Evolutionary conservation across 176 grass and related monocot genomes (phyloP).

Genomic region (Musa schizocarpa): DNA sequence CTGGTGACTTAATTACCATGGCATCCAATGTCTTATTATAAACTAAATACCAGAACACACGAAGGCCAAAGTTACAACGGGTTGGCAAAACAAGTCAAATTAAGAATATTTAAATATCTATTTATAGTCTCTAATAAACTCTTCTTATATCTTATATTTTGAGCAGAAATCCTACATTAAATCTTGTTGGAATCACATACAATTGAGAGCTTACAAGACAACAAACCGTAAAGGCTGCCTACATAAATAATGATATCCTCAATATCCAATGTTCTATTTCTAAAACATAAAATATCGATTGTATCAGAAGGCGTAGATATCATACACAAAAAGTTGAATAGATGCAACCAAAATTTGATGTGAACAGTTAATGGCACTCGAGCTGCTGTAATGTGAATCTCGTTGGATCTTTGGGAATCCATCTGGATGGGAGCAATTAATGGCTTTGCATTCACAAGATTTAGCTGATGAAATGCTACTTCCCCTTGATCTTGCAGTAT

Average conservation of each 20-base stretch:
- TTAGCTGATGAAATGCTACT: slow-evolving; percentile 27
- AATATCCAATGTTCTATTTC: background rate
- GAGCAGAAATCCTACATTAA: too few relatives aligned
- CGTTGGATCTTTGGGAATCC: background rate
- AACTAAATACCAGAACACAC: too few relatives aligned
- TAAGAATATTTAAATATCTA: too few relatives aligned
- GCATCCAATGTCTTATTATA: too few relatives aligned
- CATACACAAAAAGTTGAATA: background rate
- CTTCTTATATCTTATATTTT: too few relatives aligned
- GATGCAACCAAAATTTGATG: background rate
- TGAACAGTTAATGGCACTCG: background rate
- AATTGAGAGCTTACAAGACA: background rate
- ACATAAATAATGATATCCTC: background rate
- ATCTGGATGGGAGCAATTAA: background rate
- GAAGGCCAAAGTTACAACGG: too few relatives aligned
- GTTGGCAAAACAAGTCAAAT: too few relatives aligned
- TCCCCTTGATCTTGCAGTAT: slow-evolving; percentile 91
- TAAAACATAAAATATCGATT: background rate
- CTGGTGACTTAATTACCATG: too few relatives aligned
- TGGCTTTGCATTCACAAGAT: too few relatives aligned
- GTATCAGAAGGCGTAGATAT: background rate
- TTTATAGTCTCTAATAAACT: too few relatives aligned
- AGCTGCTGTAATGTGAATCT: background rate
- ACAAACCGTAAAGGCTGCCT: background rate
- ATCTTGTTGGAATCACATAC: background rate